Percentiles rank a stretch among this genome's conserved stretches.
Evolutionary conservation across 78 protist genomes (phyloP).

Genomic region (Planoprotostelium fungivorum): DNA sequence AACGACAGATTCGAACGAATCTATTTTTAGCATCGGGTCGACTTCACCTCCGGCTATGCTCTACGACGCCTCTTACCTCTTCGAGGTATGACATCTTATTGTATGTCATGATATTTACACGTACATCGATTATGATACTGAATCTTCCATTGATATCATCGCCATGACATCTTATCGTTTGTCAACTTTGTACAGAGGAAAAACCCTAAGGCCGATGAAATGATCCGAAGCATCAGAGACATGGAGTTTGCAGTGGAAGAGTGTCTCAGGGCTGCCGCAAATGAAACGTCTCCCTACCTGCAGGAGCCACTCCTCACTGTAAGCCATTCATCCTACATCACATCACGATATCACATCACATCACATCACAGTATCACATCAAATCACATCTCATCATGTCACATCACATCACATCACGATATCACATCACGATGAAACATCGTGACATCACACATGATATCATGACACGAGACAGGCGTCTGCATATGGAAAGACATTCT

Average conservation of each 20-base stretch:
- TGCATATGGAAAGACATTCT: conserved; percentile 62
- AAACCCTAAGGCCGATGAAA: conserved; percentile 69
- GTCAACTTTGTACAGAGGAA: not conserved
- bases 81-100: not conserved
- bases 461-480: too few relatives aligned
- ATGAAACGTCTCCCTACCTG: conserved; percentile 22
- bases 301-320: conserved; percentile 49
- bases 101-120: too few relatives aligned
- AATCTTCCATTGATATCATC: too few relatives aligned
- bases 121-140: too few relatives aligned
- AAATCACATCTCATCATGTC: not conserved
- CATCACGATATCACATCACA: not conserved
- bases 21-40: conserved; percentile 65
- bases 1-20: not conserved
- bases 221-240: conserved; percentile 32
- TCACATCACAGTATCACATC: too few relatives aligned
- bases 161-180: not conserved
- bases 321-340: not conserved
- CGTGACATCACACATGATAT: too few relatives aligned
- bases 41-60: conserved; percentile 64
- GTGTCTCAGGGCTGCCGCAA: conserved; percentile 82
- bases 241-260: conserved; percentile 61
- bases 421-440: too few relatives aligned
- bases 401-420: too few relatives aligned
- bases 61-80: conserved; percentile 70